Evolutionary conservation across 148 eudicot genomes (phyloP), one percentile per base, ranked within the genome.

Genomic region (Silene uniflora): DNA sequence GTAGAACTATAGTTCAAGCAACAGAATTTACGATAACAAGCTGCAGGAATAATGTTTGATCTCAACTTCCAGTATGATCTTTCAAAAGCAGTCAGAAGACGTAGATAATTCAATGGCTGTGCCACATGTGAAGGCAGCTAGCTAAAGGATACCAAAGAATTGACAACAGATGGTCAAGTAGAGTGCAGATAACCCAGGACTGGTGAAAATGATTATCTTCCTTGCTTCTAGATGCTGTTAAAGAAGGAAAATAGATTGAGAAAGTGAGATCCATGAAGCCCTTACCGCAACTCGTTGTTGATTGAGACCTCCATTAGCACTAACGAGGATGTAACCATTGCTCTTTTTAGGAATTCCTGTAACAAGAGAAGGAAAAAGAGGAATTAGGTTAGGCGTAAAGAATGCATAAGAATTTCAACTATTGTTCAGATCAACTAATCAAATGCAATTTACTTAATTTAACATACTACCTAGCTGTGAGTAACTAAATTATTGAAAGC

Each of bases 261-360:
- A 76, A 62, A 42, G 55, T 13, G 9, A 59, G 55, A 46, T 49
- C 14, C 65, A 29, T 61, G 67, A 29, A 27, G 75, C 71, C 85
- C 98, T 85, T 86, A 94, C 98, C 71, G 98, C 98, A 74, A 94
- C 97, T 82, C 97, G 81, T 74, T 94, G 98, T 81, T 94, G 98
- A 84, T 94, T 94, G 55, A 94, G 91, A 44, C 98, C 98, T 78
- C 97, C 97, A 82, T 94, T 94, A 71, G 98, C 98, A 77, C 98
- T 91, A 60, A 94, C 88, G 77, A 91, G 71, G 78, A 93, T 82
- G 77, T 54, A 91, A 52, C 98, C 95, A 63, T 78, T 91, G 84
- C 78, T 86, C 62, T 78, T 77, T 76, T 66, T 74, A 25, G 83
- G 71, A 73, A 81, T 83, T 73, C 81, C 98, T 93, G 86, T 78